Conservation (phyloP, 768 basidiomycete genomes). For the Psilocybe cyanescens region DNA sequence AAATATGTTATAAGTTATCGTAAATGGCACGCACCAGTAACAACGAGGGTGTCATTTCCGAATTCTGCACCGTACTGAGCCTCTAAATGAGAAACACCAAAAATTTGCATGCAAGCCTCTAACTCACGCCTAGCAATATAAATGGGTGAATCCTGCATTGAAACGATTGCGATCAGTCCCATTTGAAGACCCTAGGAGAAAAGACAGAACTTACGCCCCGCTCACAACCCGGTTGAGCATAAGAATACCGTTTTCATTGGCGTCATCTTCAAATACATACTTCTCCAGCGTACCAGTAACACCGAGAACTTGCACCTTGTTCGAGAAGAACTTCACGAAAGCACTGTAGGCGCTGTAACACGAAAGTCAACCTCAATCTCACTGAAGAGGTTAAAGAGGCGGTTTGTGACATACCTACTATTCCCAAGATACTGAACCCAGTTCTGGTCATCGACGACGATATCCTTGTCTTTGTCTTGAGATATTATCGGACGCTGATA, state of each 20-base stretch:
- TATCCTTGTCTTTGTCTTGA: constrained; percentile 36
- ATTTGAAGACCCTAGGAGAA: not conserved
- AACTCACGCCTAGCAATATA: constrained; percentile 59
- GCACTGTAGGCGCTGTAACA: constrained; percentile 39
- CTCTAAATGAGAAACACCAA: not conserved
- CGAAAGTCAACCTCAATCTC: not conserved
- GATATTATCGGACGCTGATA: constrained; percentile 42
- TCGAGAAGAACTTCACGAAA: constrained; percentile 43
- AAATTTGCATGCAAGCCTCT: not conserved
- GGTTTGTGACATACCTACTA: constrained; percentile 37
- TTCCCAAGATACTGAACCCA: constrained; percentile 55
- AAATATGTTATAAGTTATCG: not conserved
- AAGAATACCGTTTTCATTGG: constrained; percentile 32
- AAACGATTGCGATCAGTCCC: not conserved
- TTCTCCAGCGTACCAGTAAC: constrained; percentile 44
- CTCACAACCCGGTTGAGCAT: constrained; percentile 41
- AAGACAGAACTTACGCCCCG: constrained; percentile 34
- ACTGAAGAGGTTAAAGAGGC: not conserved
- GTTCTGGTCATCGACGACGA: constrained; percentile 44
- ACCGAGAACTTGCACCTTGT: constrained; percentile 40
- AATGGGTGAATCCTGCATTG: constrained; percentile 51
- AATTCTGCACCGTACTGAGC: constrained; percentile 57
- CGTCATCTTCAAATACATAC: constrained; percentile 46
- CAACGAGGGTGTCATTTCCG: constrained; percentile 49
- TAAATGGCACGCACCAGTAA: constrained; percentile 41